These are phyloP conservation scores for Medicago ruthenica DNA, from an alignment of 306 rosid genomes.

Conservation along the genomic window DNA sequence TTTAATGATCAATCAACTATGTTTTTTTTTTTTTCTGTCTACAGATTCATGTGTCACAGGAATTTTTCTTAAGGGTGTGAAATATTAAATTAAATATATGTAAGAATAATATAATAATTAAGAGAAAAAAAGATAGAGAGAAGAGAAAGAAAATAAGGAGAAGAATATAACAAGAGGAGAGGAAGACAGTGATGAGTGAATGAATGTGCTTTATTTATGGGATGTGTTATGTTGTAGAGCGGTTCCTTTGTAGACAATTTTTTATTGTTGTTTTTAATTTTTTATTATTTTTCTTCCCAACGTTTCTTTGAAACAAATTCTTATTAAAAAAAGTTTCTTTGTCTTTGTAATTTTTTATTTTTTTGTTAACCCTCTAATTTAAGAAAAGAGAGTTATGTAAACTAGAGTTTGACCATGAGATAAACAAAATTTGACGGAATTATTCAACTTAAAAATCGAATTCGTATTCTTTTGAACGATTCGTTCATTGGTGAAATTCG, in stretches of 20 bases:
- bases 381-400: no score
- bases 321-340: no score
- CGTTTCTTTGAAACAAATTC: background rate
- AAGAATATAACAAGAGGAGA: background rate
- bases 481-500: no score
- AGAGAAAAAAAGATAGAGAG: background rate
- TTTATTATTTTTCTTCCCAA: background rate
- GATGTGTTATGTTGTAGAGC: background rate
- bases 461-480: no score
- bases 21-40: background rate
- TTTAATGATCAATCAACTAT: conserved; percentile 1
- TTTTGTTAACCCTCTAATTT: no score
- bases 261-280: background rate
- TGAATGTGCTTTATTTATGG: background rate
- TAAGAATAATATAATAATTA: background rate
- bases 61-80: conserved; percentile 19
- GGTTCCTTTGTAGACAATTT: background rate
- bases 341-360: no score
- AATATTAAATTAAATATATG: background rate
- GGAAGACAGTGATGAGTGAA: background rate
- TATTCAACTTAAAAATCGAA: no score
- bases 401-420: no score
- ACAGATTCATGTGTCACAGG: conserved; percentile 33
- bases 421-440: no score
- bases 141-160: background rate